A percentile compares a stretch with the other conserved stretches of the same genome.
These are phyloP conservation scores for Spatholobus suberectus DNA, from an alignment of 306 rosid genomes.

Conservation along the genomic window DNA sequence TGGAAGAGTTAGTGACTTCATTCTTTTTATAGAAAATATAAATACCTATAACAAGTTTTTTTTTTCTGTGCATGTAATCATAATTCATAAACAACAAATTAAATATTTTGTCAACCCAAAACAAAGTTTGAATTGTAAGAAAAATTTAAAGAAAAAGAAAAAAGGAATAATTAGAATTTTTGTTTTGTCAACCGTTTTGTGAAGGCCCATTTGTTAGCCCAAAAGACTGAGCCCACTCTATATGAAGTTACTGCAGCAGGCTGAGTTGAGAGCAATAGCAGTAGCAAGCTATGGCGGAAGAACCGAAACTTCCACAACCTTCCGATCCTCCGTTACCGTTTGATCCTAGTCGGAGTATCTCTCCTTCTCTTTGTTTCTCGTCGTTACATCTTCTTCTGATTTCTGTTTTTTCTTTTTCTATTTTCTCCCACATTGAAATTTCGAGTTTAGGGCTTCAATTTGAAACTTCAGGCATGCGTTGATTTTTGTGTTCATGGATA, in stretches of 20 bases:
- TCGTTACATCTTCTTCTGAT: background rate
- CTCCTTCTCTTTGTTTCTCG: background rate
- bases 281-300: constrained; percentile 39
- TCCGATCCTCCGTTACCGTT: constrained; percentile 37
- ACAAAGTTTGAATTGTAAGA: background rate
- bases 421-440: background rate
- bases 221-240: background rate
- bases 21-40: background rate
- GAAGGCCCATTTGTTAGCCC: constrained; percentile 35
- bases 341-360: constrained; percentile 46
- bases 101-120: background rate
- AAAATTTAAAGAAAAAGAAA: background rate
- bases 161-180: too few relatives aligned
- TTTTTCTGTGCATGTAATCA: background rate
- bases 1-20: constrained; percentile 3
- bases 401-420: background rate
- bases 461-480: background rate
- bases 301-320: constrained; percentile 10
- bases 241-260: background rate
- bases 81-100: too few relatives aligned
- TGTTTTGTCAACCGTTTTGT: too few relatives aligned
- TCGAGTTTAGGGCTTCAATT: constrained; percentile 38
- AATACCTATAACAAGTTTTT: background rate
- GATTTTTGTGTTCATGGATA: background rate
- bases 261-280: background rate